A percentile compares a stretch with the other conserved stretches of the same genome.
Evolutionary conservation across 1,284 basidiomycete species (phyloP).

Genomic region (Amylostereum areolatum): DNA sequence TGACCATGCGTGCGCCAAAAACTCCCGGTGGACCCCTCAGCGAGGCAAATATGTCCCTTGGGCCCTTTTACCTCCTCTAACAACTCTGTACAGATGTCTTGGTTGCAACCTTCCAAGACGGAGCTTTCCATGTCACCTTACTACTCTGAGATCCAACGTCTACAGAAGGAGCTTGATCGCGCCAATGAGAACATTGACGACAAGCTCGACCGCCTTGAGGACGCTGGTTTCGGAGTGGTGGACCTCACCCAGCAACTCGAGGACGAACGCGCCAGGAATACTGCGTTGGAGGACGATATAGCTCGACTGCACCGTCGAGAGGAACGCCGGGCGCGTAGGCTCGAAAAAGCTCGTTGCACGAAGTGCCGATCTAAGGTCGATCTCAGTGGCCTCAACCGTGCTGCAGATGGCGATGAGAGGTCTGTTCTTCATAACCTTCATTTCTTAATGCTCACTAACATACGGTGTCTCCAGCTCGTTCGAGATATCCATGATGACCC

Average conservation of each 20-base stretch:
- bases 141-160: slow-evolving; percentile 55
- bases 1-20: slow-evolving; percentile 62
- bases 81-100: slow-evolving; percentile 46
- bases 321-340: slow-evolving; percentile 50
- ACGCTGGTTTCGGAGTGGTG: slow-evolving; percentile 67
- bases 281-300: slow-evolving; percentile 60
- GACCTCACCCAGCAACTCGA: slow-evolving; percentile 64
- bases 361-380: slow-evolving; percentile 63
- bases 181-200: slow-evolving; percentile 82
- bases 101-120: slow-evolving; percentile 53
- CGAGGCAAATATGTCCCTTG: slow-evolving; percentile 48
- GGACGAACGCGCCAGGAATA: slow-evolving; percentile 55
- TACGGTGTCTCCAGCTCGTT: slow-evolving; percentile 35
- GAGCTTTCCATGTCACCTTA: slow-evolving; percentile 53
- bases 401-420: slow-evolving; percentile 53
- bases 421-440: slow-evolving; percentile 20
- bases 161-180: slow-evolving; percentile 64
- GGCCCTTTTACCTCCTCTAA: not conserved
- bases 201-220: slow-evolving; percentile 76
- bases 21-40: slow-evolving; percentile 72
- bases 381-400: slow-evolving; percentile 33
- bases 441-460: slow-evolving; percentile 3
- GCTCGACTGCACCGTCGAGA: slow-evolving; percentile 56
- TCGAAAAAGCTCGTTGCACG: slow-evolving; percentile 55
- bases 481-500: slow-evolving; percentile 39